These are phyloP conservation scores for Erysimum cheiranthoides DNA, from an alignment of 345 rosid genomes.

Conservation along the genomic window DNA sequence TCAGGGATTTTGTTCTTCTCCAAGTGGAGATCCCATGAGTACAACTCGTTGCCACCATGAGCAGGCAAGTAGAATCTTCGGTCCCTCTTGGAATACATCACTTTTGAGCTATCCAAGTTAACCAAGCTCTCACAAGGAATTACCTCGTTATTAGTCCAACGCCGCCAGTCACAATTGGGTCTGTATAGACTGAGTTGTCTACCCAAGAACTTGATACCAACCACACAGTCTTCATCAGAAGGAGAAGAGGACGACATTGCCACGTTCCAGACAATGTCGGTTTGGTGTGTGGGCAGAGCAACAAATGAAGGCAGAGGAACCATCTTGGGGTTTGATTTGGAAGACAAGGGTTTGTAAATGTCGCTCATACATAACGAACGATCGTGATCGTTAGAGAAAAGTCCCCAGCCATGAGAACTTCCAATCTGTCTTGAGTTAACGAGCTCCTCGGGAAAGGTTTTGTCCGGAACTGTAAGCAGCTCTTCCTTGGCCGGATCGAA, in stretches of 20 bases:
- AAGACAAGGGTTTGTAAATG: constrained; percentile 12
- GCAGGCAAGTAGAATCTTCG: constrained; percentile 32
- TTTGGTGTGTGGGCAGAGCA: neutral
- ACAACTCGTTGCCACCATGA: constrained; percentile 26
- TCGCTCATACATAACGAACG: constrained; percentile 17
- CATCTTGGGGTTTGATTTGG: constrained; percentile 19
- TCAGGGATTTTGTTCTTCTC: constrained; percentile 13
- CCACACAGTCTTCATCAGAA: constrained; percentile 14
- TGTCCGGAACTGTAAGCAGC: constrained; percentile 21
- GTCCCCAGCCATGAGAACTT: constrained; percentile 30
- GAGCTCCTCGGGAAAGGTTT: constrained; percentile 18
- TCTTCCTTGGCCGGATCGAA: constrained; percentile 35
- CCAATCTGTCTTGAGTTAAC: constrained; percentile 22
- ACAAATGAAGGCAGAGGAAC: constrained; percentile 24
- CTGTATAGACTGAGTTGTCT: constrained; percentile 25
- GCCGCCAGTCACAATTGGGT: constrained; percentile 8
- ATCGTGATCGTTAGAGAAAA: constrained; percentile 26
- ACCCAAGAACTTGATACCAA: constrained; percentile 24
- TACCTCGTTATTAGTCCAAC: constrained; percentile 28
- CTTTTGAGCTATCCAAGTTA: constrained; percentile 1
- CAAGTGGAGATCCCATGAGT: constrained; percentile 28
- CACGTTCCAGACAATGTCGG: constrained; percentile 25
- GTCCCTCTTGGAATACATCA: constrained; percentile 24
- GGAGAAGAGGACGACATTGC: constrained; percentile 18
- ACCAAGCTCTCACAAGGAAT: neutral